Conservation (phyloP, 116 monocot genomes). For the Thalassia testudinum region DNA sequence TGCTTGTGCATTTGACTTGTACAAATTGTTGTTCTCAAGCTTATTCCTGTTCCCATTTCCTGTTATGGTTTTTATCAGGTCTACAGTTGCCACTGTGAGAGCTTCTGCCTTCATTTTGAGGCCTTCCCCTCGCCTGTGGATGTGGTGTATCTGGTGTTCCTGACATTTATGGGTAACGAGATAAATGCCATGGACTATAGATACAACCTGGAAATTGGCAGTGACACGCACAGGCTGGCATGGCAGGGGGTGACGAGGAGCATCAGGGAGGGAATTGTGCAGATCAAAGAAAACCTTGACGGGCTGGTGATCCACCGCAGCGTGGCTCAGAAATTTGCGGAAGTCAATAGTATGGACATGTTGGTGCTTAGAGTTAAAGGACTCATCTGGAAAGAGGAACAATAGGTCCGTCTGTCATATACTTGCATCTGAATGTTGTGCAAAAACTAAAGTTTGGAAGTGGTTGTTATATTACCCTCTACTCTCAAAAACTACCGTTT, state of each 20-base stretch:
- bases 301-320: constrained; percentile 12
- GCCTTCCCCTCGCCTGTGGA: constrained; percentile 10
- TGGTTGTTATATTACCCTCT: no score
- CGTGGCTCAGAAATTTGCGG: constrained; percentile 14
- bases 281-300: constrained; percentile 8
- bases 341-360: constrained; percentile 3
- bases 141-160: constrained; percentile 12
- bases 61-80: constrained; percentile 9
- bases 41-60: no score
- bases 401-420: not conserved
- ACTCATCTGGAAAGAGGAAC: constrained; percentile 12
- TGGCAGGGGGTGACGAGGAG: constrained; percentile 17
- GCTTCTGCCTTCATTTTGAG: constrained; percentile 16
- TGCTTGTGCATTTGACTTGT: no score
- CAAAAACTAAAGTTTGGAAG: no score
- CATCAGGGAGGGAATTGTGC: constrained; percentile 3
- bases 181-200: constrained; percentile 9
- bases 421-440: no score
- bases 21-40: no score
- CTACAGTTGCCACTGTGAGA: constrained; percentile 7
- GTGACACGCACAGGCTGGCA: constrained; percentile 3
- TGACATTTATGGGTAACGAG: constrained; percentile 14
- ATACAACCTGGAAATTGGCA: constrained; percentile 15
- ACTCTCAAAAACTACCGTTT: no score
- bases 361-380: constrained; percentile 11